Base-by-base conservation (phyloP, 768 basidiomycete genomes). In the Pleurotus ostreatus region DNA sequence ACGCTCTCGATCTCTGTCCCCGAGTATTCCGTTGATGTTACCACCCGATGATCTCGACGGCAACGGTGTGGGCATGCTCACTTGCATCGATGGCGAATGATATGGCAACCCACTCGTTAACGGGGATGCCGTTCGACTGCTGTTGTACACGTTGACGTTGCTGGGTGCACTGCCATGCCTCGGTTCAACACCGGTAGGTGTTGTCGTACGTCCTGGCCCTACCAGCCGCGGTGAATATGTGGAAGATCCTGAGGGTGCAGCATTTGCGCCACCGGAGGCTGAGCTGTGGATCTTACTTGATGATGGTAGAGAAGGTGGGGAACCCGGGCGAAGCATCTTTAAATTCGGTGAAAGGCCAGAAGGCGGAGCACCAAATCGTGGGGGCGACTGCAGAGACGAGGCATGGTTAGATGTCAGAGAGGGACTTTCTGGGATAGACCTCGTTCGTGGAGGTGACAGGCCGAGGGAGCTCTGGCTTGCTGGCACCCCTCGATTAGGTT, bases 361-460 rank as follows among this genome's bases (percentile, higher is more conserved):
- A 15, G 55, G 55, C 30, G 63, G 61, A 37, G 61, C 63, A 11
- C 62, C 65, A 49, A 63, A 69, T 47, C 70, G 62, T 9, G 66
- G 65, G 5, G 70, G 69, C 25, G 70, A 70, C 18, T 61, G 62
- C 47, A 59, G 55, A 8, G 61, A 51, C 9, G 20, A 18, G 39
- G 61, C 46, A 34, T 60, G 60, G 34, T 56, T 34, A 7, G 63
- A 55, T 9, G 62, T 57, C 40, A 60, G 56, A 12, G 62, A 61
- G 16, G 65, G 66, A 55, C 65, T 67, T 15, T 68, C 67, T 12
- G 68, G 68, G 9, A 65, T 56, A 7, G 68, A 61, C 22, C 70
- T 65, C 9, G 61, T 65, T 38, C 75, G 71, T 9, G 77, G 68
- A 16, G 78, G 75, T 0, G 78, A 78, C 6, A 64, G 49, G 57